Conservation (phyloP, 192 early-diverging fungal species). For the Rhizophagus sp. region DNA sequence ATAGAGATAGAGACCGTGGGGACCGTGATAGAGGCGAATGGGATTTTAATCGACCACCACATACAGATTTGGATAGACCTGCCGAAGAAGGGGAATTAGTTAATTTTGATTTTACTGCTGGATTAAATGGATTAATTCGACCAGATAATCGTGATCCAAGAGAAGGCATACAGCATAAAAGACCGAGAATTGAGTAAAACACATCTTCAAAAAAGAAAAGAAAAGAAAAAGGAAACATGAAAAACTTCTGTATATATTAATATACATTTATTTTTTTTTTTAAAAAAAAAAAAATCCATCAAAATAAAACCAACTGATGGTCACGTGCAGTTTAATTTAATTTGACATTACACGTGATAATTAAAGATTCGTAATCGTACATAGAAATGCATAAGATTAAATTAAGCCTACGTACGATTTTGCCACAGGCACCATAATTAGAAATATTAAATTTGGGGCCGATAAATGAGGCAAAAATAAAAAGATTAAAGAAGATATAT, state of each 20-base stretch:
- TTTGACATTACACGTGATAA: not conserved
- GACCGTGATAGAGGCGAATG: conserved; percentile 3
- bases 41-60: conserved; percentile 9
- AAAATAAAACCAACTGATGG: not conserved
- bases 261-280: too few species aligned
- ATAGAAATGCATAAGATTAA: too few species aligned
- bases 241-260: too few species aligned
- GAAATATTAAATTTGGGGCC: too few species aligned
- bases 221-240: too few species aligned
- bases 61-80: conserved; percentile 15
- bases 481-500: too few species aligned
- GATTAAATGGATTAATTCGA: not conserved
- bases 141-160: not conserved
- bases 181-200: not conserved
- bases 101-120: not conserved
- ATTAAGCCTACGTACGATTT: too few species aligned
- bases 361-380: not conserved
- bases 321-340: not conserved
- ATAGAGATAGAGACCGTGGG: not conserved
- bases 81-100: conserved; percentile 6
- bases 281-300: not conserved
- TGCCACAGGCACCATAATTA: too few species aligned
- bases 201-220: too few species aligned
- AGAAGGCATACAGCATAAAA: not conserved
- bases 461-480: too few species aligned